These are phyloP conservation scores for Suillus brevipes DNA, from an alignment of 768 basidiomycete species.

Conservation along the genomic window DNA sequence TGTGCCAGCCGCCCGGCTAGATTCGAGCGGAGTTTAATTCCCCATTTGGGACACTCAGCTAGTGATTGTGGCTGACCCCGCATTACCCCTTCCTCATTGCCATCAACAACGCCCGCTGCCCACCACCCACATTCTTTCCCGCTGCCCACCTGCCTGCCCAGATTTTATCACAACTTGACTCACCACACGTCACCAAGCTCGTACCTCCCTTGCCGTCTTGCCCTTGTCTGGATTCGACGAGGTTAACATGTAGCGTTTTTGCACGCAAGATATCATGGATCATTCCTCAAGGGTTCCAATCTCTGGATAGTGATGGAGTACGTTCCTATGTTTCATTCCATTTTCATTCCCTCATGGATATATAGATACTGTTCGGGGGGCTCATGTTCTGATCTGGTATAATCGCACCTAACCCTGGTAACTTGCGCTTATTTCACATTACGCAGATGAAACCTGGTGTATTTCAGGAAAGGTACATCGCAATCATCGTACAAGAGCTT, in stretches of 20 bases:
- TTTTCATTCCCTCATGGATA: slow-evolving; percentile 12
- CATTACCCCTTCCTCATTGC: too few species aligned
- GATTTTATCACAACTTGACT: slow-evolving; percentile 95
- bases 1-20: too few species aligned
- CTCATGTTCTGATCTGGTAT: slow-evolving; percentile 93
- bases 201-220: slow-evolving; percentile 34
- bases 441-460: slow-evolving; percentile 96
- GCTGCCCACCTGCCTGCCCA: slow-evolving; percentile 36
- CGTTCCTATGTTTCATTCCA: slow-evolving; percentile 27
- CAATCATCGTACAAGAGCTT: slow-evolving; percentile 92
- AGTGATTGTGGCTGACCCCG: too few species aligned
- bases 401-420: slow-evolving; percentile 25
- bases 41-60: too few species aligned
- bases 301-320: slow-evolving; percentile 99
- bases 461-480: slow-evolving; percentile 98
- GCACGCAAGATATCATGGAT: slow-evolving; percentile 83
- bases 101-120: too few species aligned
- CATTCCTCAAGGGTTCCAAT: slow-evolving; percentile 91
- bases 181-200: slow-evolving; percentile 93
- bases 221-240: slow-evolving; percentile 30
- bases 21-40: too few species aligned
- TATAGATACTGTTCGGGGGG: slow-evolving; percentile 94
- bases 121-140: too few species aligned
- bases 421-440: slow-evolving; percentile 11
- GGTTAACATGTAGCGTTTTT: slow-evolving; percentile 31